Conservation (phyloP, 225 moss, liverwort and hornwort species). For the Antitrichia curtipendula region DNA sequence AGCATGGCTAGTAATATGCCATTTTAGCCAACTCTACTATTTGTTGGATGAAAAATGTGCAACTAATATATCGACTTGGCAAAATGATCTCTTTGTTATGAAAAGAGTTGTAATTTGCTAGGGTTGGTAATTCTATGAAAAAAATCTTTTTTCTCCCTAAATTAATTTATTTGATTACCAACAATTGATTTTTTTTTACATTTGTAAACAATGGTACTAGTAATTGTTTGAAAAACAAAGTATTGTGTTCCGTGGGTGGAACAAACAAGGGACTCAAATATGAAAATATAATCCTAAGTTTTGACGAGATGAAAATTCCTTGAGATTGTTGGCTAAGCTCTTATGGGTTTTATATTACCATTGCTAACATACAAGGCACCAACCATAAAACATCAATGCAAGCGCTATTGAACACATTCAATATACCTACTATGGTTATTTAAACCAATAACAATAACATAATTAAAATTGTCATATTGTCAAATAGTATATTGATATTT, state of each 20-base stretch:
- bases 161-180: not conserved
- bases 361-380: fast-evolving
- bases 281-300: fast-evolving
- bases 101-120: not conserved
- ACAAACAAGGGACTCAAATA: not conserved
- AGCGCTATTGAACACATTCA: too few relatives aligned
- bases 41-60: not conserved
- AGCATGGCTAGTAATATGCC: fast-evolving
- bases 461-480: too few relatives aligned
- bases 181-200: not conserved
- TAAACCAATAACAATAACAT: too few relatives aligned
- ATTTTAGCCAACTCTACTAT: not conserved
- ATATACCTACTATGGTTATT: too few relatives aligned
- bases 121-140: fast-evolving
- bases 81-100: not conserved
- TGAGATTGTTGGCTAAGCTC: too few relatives aligned
- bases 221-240: not conserved
- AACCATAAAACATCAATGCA: too few relatives aligned
- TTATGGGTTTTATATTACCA: too few relatives aligned
- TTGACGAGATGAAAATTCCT: too few relatives aligned
- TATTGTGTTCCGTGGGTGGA: not conserved
- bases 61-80: fast-evolving
- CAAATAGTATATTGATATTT: too few relatives aligned
- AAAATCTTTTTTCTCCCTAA: not conserved
- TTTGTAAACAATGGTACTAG: not conserved